Evolutionary conservation across 345 rosid species (phyloP).

Genomic region (Abelmoschus esculentus): DNA sequence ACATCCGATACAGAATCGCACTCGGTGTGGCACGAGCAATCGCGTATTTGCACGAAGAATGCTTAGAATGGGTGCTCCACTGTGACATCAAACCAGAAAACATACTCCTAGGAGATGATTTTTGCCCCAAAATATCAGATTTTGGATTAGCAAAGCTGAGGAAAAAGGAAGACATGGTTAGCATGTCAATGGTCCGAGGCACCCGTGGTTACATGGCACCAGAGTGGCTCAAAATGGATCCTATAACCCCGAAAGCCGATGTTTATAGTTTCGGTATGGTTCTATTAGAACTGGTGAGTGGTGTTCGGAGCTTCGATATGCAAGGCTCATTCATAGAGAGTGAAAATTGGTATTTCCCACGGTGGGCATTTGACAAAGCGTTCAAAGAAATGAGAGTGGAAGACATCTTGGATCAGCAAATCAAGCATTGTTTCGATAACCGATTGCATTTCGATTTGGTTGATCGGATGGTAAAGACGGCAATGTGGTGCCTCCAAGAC

Average conservation of each 20-base stretch:
- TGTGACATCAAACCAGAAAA: slow-evolving; percentile 64
- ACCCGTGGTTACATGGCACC: slow-evolving; percentile 77
- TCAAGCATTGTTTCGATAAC: slow-evolving; percentile 42
- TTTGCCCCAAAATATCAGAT: slow-evolving; percentile 57
- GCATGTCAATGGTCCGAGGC: slow-evolving; percentile 56
- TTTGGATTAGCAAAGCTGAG: slow-evolving; percentile 62
- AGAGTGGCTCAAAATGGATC: slow-evolving; percentile 52
- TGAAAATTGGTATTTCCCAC: slow-evolving; percentile 57
- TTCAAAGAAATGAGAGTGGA: slow-evolving; percentile 59
- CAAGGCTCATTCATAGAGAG: slow-evolving; percentile 40
- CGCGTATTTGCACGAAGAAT: slow-evolving; percentile 65
- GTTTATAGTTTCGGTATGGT: slow-evolving; percentile 74
- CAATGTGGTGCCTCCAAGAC: slow-evolving; percentile 72
- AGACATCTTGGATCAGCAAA: slow-evolving; percentile 52
- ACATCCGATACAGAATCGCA: slow-evolving; percentile 47
- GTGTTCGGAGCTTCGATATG: slow-evolving; percentile 40
- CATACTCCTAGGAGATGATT: slow-evolving; percentile 58
- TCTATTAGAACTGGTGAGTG: slow-evolving; percentile 49
- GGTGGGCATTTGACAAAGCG: slow-evolving; percentile 63
- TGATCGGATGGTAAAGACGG: slow-evolving; percentile 64
- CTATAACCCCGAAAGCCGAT: slow-evolving; percentile 52
- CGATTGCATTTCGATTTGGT: slow-evolving; percentile 45
- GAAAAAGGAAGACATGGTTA: slow-evolving; percentile 61
- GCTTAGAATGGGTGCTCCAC: slow-evolving; percentile 65
- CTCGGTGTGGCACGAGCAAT: slow-evolving; percentile 57